These are phyloP conservation scores for Trichosporon ovoides DNA, from an alignment of 1,284 basidiomycete species.

Conservation along the genomic window DNA sequence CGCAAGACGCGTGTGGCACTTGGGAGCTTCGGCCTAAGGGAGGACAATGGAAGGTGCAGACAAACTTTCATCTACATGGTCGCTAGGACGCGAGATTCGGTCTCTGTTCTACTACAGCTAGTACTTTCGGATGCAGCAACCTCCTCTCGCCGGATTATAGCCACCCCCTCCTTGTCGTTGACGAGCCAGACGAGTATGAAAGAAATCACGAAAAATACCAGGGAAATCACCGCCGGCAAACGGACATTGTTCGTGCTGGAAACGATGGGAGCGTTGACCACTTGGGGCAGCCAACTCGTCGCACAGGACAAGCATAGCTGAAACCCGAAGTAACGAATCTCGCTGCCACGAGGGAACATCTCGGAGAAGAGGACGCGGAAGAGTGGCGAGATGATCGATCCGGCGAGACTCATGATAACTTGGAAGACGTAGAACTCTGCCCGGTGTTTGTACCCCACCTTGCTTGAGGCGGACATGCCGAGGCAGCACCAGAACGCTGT, in stretches of 20 bases:
- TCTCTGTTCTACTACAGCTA: neutral
- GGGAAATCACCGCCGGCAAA: neutral
- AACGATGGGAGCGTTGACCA: constrained; percentile 12
- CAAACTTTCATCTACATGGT: too few species aligned
- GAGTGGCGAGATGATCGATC: constrained; percentile 5
- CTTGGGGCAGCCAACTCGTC: constrained; percentile 11
- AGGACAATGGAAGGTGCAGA: too few species aligned
- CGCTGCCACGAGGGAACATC: constrained; percentile 10
- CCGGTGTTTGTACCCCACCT: constrained; percentile 11
- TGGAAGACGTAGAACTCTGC: constrained; percentile 13
- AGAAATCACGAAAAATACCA: neutral
- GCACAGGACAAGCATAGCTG: constrained; percentile 7
- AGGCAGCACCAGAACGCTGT: constrained; percentile 10
- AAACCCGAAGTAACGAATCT: constrained; percentile 14
- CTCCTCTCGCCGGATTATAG: neutral
- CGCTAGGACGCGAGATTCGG: too few species aligned
- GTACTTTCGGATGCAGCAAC: neutral
- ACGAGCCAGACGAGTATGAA: neutral
- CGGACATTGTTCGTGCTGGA: constrained; percentile 10
- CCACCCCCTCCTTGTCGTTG: neutral
- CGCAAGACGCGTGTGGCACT: too few species aligned
- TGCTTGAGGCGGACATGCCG: neutral
- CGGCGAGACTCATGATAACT: constrained; percentile 4
- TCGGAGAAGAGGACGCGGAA: constrained; percentile 13
- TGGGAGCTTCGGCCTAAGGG: too few species aligned